phyloP scores from a whole-genome alignment of 1,284 basidiomycete genomes.

The Gomphus bonarii region DNA sequence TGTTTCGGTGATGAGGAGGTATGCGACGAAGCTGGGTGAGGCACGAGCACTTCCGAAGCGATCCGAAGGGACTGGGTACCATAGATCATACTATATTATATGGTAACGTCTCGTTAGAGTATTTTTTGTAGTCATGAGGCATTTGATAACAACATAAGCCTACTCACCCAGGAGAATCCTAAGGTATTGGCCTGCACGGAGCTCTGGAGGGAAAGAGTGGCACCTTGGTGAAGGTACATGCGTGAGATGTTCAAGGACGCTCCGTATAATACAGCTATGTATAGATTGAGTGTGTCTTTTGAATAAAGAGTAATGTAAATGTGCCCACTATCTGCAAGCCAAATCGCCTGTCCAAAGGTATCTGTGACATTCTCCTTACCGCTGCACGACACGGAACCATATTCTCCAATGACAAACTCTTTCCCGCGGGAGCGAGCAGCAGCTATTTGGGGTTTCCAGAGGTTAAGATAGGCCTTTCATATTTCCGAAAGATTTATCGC shows the following conservation, averaged over 20 bases:
- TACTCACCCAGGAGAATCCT: slow-evolving; percentile 25
- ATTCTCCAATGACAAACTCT: slow-evolving; percentile 28
- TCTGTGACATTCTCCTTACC: slow-evolving; percentile 28
- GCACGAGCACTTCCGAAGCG: slow-evolving; percentile 25
- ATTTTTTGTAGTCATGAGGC: neutral
- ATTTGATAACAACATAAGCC: neutral
- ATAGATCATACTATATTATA: slow-evolving; percentile 24
- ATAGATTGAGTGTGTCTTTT: too few species aligned
- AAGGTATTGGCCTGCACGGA: slow-evolving; percentile 24
- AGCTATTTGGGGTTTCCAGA: slow-evolving; percentile 28
- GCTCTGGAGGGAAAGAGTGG: slow-evolving; percentile 27
- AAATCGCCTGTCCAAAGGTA: slow-evolving; percentile 27
- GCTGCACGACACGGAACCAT: slow-evolving; percentile 26
- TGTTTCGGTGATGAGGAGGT: slow-evolving; percentile 26
- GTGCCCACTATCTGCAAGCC: slow-evolving; percentile 24
- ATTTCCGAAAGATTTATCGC: too few species aligned
- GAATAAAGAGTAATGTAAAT: neutral
- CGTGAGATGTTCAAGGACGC: slow-evolving; percentile 24
- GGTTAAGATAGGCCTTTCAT: slow-evolving; percentile 23
- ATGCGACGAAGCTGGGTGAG: slow-evolving; percentile 26
- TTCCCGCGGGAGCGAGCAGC: slow-evolving; percentile 22
- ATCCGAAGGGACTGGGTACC: slow-evolving; percentile 25
- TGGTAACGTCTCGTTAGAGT: neutral
- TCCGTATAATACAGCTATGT: slow-evolving; percentile 24
- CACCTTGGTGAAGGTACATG: slow-evolving; percentile 28